phyloP scores from a whole-genome alignment of 139 green algal species.

The Ettlia oleoabundans region DNA sequence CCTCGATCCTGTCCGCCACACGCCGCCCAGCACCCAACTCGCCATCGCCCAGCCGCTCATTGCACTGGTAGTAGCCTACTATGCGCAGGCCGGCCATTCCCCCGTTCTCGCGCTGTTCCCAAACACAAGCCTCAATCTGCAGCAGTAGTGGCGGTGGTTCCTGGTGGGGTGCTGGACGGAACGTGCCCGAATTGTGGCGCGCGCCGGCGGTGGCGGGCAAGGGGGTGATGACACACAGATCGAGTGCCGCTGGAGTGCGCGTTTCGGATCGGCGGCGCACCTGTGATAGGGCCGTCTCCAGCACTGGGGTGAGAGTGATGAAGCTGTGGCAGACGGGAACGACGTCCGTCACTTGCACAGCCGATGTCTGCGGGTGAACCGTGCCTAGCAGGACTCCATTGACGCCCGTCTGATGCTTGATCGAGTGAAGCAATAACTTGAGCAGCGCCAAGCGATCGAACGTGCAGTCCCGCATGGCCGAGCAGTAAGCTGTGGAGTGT shows the following conservation, averaged over 20 bases:
- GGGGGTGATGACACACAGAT: no score
- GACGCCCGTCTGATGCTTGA: slow-evolving; percentile 66
- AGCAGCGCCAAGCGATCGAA: slow-evolving; percentile 35
- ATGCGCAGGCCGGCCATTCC: slow-evolving; percentile 43
- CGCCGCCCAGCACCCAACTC: slow-evolving; percentile 63
- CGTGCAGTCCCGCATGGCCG: no score
- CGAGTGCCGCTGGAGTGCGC: neutral
- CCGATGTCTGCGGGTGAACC: neutral
- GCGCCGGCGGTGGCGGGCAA: neutral
- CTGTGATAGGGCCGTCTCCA: slow-evolving; percentile 70
- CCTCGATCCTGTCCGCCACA: slow-evolving; percentile 66
- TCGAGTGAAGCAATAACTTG: slow-evolving; percentile 65
- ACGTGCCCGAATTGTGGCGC: neutral
- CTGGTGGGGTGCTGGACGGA: neutral
- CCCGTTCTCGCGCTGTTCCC: slow-evolving; percentile 33
- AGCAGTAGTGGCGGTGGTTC: neutral
- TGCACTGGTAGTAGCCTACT: slow-evolving; percentile 82
- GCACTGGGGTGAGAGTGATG: slow-evolving; percentile 55
- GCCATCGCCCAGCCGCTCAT: slow-evolving; percentile 60
- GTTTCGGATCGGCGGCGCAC: slow-evolving; percentile 17
- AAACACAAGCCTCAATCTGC: slow-evolving; percentile 51
- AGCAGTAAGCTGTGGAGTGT: no score
- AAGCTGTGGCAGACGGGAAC: slow-evolving; percentile 74
- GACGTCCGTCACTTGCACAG: slow-evolving; percentile 55
- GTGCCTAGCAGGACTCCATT: slow-evolving; percentile 66